Percentiles rank a stretch among this genome's conserved stretches.
Conservation (phyloP, 1,139 yeast species). For the Hemisphaericaspora xylanilytica region DNA sequence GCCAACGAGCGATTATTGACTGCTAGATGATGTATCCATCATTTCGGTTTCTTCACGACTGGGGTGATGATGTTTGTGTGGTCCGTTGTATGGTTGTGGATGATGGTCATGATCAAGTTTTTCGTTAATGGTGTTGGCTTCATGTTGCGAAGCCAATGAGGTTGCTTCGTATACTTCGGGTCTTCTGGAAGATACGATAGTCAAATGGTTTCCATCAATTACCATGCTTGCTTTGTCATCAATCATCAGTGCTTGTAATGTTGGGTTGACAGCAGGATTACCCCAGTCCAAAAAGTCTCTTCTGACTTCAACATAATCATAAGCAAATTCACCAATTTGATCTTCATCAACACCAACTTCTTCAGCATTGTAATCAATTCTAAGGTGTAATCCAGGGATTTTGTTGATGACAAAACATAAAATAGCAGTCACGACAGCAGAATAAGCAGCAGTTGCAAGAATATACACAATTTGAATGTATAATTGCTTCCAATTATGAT, state of each 20-base stretch:
- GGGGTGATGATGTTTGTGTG: conserved; percentile 1
- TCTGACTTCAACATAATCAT: conserved; percentile 95
- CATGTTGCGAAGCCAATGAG: conserved; percentile 4
- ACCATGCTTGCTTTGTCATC: conserved; percentile 6
- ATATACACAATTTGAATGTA: conserved; percentile 87
- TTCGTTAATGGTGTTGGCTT: conserved; percentile 1
- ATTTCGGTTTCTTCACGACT: conserved; percentile 3
- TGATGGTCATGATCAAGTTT: conserved; percentile 2
- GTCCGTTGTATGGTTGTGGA: conserved; percentile 4
- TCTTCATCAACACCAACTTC: conserved; percentile 92
- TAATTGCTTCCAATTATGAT: conserved; percentile 86
- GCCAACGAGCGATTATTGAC: not conserved
- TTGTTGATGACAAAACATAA: conserved; percentile 71
- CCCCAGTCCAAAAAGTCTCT: conserved; percentile 82
- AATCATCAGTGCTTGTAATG: conserved; percentile 11
- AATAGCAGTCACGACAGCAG: conserved; percentile 73
- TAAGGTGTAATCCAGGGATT: conserved; percentile 78
- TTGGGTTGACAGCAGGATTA: conserved; percentile 14
- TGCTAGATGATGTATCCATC: conserved; percentile 2
- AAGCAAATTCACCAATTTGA: conserved; percentile 97
- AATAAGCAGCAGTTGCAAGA: conserved; percentile 70
- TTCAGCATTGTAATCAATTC: conserved; percentile 84
- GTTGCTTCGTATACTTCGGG: conserved; percentile 4
- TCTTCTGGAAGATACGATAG: conserved; percentile 1
- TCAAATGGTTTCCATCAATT: conserved; percentile 2